These are phyloP conservation scores for Vitis labrusca DNA, from an alignment of 164 flowering plant genomes.

Conservation along the genomic window DNA sequence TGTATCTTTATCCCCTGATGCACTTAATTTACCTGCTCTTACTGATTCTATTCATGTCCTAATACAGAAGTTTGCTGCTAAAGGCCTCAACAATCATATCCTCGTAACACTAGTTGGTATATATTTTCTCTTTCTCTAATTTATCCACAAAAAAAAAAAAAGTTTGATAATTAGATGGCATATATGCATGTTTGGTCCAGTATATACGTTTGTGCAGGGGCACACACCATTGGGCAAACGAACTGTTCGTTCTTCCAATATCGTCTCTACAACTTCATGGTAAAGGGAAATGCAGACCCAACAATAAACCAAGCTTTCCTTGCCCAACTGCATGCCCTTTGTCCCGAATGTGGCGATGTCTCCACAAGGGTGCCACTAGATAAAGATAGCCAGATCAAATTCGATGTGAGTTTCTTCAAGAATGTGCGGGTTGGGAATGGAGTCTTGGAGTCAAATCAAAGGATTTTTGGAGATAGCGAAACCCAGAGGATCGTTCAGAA, in stretches of 20 bases:
- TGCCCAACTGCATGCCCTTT: constrained; percentile 35
- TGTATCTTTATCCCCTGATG: constrained; percentile 47
- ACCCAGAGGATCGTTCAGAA: constrained; percentile 45
- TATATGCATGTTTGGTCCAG: constrained; percentile 5
- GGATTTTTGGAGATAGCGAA: constrained; percentile 54
- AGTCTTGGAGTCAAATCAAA: constrained; percentile 72
- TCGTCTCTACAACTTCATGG: constrained; percentile 68
- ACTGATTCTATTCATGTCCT: constrained; percentile 56
- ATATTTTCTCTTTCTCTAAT: not conserved
- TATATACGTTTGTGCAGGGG: constrained; percentile 63
- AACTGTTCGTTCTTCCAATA: constrained; percentile 59
- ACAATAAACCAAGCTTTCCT: constrained; percentile 44
- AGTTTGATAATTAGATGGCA: constrained; percentile 23
- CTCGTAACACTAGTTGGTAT: constrained; percentile 79
- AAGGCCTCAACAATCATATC: constrained; percentile 65
- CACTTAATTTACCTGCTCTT: constrained; percentile 56
- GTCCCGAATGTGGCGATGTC: constrained; percentile 56
- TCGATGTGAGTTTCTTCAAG: constrained; percentile 63
- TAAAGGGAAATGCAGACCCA: constrained; percentile 68
- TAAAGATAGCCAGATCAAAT: constrained; percentile 45
- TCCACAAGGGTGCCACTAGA: constrained; percentile 57
- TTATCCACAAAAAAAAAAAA: not conserved
- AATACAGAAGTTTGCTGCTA: constrained; percentile 59
- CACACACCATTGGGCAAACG: constrained; percentile 75
- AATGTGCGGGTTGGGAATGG: constrained; percentile 60